Conservation (phyloP, 768 basidiomycete genomes). For the Xerocomus brunneocitrinus region DNA sequence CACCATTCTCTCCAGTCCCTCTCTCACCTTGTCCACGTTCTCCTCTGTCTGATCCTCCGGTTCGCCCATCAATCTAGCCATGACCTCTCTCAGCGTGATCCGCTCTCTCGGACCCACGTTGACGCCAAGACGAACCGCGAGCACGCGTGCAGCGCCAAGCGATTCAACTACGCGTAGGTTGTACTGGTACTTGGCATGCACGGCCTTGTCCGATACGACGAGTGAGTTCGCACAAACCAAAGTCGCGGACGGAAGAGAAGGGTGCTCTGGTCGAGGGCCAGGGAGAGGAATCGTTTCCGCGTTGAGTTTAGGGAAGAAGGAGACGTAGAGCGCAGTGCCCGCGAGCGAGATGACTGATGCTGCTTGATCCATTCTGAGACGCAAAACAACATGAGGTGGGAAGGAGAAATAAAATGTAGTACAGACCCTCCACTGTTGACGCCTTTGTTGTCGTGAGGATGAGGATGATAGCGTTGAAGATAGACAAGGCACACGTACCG, state of each 20-base stretch:
- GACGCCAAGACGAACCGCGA: slow-evolving; percentile 57
- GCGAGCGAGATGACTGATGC: slow-evolving; percentile 77
- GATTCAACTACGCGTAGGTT: slow-evolving; percentile 93
- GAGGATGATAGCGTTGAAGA: neutral
- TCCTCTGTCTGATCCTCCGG: slow-evolving; percentile 35
- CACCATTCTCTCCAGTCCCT: slow-evolving; percentile 44
- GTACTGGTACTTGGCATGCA: slow-evolving; percentile 72
- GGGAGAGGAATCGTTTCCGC: slow-evolving; percentile 67
- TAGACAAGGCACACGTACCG: slow-evolving; percentile 35
- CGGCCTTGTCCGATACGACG: slow-evolving; percentile 74
- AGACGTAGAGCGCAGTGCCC: slow-evolving; percentile 69
- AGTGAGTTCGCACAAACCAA: slow-evolving; percentile 48
- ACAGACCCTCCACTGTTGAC: slow-evolving; percentile 77
- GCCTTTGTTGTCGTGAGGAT: slow-evolving; percentile 29
- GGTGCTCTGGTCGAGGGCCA: slow-evolving; percentile 19
- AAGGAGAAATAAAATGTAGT: neutral
- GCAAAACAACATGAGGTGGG: neutral
- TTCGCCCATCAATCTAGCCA: slow-evolving; percentile 53
- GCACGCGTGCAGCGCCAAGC: slow-evolving; percentile 69
- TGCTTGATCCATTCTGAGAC: slow-evolving; percentile 80
- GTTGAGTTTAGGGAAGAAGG: slow-evolving; percentile 71
- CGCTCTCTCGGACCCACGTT: slow-evolving; percentile 36
- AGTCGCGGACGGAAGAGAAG: slow-evolving; percentile 23
- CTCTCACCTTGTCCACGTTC: slow-evolving; percentile 41
- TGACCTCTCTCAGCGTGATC: slow-evolving; percentile 63